These are phyloP conservation scores for Mortierella sp. DNA, from an alignment of 371 early-diverging fungal genomes.

Conservation along the genomic window DNA sequence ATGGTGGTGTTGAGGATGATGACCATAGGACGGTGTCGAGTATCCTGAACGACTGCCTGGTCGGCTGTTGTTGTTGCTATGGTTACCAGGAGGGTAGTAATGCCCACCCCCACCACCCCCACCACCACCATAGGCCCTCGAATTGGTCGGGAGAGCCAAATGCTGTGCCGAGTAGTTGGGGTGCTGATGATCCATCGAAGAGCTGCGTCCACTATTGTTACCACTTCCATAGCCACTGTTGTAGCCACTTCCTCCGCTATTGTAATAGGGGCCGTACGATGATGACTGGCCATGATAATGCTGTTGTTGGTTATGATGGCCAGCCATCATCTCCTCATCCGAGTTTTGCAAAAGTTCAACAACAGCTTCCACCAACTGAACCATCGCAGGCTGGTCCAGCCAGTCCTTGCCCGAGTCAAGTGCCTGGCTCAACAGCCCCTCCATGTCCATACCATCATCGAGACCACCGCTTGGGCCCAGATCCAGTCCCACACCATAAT, in stretches of 20 bases:
- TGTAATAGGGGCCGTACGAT: conserved; percentile 20
- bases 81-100: conserved; percentile 29
- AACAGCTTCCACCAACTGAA: conserved; percentile 39
- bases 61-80: conserved; percentile 38
- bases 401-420: conserved; percentile 53
- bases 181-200: conserved; percentile 35
- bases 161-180: conserved; percentile 18
- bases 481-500: conserved; percentile 51
- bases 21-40: conserved; percentile 16
- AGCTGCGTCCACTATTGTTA: conserved; percentile 42
- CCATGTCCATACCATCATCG: conserved; percentile 43
- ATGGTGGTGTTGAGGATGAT: too few species aligned
- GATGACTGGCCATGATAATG: not conserved
- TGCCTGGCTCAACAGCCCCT: conserved; percentile 37
- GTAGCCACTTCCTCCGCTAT: conserved; percentile 41
- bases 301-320: conserved; percentile 8
- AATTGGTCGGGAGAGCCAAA: conserved; percentile 31
- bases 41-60: conserved; percentile 45
- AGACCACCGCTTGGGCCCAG: conserved; percentile 14
- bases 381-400: conserved; percentile 54
- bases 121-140: conserved; percentile 35
- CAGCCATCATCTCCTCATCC: conserved; percentile 46
- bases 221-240: conserved; percentile 50
- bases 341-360: conserved; percentile 46
- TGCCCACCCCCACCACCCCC: too few species aligned